phyloP scores from a whole-genome alignment of 352 stramenopile genomes.

The Pythium monospermum region DNA sequence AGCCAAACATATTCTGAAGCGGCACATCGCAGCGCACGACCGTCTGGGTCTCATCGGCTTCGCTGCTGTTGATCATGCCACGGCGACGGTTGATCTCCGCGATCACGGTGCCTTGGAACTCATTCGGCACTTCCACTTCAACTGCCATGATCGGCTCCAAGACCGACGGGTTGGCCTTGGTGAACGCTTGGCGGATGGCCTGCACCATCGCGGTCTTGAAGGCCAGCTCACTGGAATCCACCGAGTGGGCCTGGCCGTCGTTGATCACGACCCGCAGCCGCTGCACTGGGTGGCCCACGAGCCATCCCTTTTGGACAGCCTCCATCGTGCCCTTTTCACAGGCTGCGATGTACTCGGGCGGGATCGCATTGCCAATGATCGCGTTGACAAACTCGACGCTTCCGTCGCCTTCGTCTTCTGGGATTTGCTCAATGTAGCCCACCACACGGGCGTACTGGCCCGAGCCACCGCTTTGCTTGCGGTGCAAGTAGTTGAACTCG shows the following conservation, averaged over 20 bases:
- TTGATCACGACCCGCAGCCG: constrained; percentile 83
- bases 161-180: constrained; percentile 89
- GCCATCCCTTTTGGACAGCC: constrained; percentile 92
- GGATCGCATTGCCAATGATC: constrained; percentile 98
- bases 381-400: constrained; percentile 96
- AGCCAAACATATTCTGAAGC: constrained; percentile 99
- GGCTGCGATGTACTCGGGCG: constrained; percentile 96
- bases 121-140: constrained; percentile 90
- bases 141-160: constrained; percentile 97
- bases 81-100: constrained; percentile 93
- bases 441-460: constrained; percentile 97
- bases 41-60: constrained; percentile 93
- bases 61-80: constrained; percentile 94
- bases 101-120: constrained; percentile 95
- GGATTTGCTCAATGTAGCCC: constrained; percentile 97
- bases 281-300: constrained; percentile 96
- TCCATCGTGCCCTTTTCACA: constrained; percentile 97
- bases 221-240: constrained; percentile 98
- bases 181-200: constrained; percentile 94
- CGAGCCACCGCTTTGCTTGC: constrained; percentile 98
- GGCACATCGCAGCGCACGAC: constrained; percentile 93
- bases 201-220: constrained; percentile 96
- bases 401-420: constrained; percentile 63
- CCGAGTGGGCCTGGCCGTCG: constrained; percentile 93
- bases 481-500: constrained; percentile 99